phyloP scores from a whole-genome alignment of 2,329 filamentous ascomycete genomes.

The Alternaria ethzedia region DNA sequence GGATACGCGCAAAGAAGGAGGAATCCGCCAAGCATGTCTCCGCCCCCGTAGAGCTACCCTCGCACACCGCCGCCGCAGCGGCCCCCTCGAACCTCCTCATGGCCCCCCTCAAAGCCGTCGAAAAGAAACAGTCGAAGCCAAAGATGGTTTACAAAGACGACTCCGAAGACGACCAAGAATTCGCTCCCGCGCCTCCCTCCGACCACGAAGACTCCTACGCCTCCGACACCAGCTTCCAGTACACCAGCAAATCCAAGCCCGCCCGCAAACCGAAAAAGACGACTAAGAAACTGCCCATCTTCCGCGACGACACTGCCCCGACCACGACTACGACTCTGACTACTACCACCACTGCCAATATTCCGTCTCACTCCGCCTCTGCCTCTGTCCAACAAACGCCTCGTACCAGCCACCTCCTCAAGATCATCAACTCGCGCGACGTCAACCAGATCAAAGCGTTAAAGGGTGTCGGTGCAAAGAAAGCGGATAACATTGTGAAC shows the following conservation, averaged over 20 bases:
- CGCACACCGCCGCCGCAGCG: slow-evolving; percentile 13
- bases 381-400: slow-evolving; percentile 54
- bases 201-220: slow-evolving; percentile 49
- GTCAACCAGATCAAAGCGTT: slow-evolving; percentile 69
- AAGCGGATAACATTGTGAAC: slow-evolving; percentile 63
- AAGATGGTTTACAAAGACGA: slow-evolving; percentile 23
- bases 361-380: slow-evolving; percentile 8
- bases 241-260: slow-evolving; percentile 41
- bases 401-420: slow-evolving; percentile 67
- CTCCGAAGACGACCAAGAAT: slow-evolving; percentile 52
- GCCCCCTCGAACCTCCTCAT: slow-evolving; percentile 45
- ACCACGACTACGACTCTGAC: neutral
- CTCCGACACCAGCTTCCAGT: slow-evolving; percentile 48
- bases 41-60: slow-evolving; percentile 19
- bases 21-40: slow-evolving; percentile 27
- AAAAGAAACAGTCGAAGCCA: slow-evolving; percentile 30
- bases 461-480: slow-evolving; percentile 75
- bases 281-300: slow-evolving; percentile 46
- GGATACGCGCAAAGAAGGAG: slow-evolving; percentile 52
- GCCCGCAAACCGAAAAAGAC: slow-evolving; percentile 42
- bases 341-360: neutral
- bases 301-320: slow-evolving; percentile 38
- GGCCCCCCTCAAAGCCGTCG: slow-evolving; percentile 37
- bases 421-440: slow-evolving; percentile 77
- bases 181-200: slow-evolving; percentile 43